These are phyloP conservation scores for Didymella sp. DNA, from an alignment of 2,329 filamentous ascomycete genomes.

Conservation along the genomic window DNA sequence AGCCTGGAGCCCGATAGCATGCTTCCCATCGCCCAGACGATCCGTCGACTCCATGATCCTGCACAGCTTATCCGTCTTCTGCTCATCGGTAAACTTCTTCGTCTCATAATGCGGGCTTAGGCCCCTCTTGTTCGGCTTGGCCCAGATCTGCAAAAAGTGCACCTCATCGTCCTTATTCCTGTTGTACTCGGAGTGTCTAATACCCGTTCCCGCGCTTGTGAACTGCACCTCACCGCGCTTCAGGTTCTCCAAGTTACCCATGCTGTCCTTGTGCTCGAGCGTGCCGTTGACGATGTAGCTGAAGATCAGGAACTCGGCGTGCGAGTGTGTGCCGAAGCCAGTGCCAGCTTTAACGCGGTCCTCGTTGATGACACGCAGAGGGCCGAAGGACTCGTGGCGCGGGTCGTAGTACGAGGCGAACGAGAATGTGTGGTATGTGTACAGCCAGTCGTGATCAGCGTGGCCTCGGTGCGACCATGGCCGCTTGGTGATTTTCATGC, in stretches of 20 bases:
- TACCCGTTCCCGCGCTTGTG: constrained; percentile 81
- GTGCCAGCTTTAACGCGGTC: constrained; percentile 76
- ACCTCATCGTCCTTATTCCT: constrained; percentile 73
- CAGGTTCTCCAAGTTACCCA: constrained; percentile 75
- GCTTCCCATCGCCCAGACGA: constrained; percentile 68
- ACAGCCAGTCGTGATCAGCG: constrained; percentile 84
- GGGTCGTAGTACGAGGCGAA: constrained; percentile 78
- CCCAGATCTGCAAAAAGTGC: constrained; percentile 92
- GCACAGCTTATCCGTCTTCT: constrained; percentile 74
- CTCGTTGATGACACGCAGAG: constrained; percentile 85
- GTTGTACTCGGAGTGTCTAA: constrained; percentile 84
- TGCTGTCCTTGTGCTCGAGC: constrained; percentile 85
- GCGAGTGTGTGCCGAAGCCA: constrained; percentile 85
- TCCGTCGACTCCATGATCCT: constrained; percentile 78
- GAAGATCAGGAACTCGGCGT: constrained; percentile 90
- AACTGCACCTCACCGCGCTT: constrained; percentile 86
- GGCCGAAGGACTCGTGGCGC: constrained; percentile 71
- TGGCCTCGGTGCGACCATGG: constrained; percentile 76
- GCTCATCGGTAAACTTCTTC: constrained; percentile 72
- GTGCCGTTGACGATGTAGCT: constrained; percentile 85
- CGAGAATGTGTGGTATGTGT: constrained; percentile 85
- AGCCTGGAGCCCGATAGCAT: constrained; percentile 79
- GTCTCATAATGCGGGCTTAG: constrained; percentile 80
- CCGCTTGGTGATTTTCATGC: constrained; percentile 74
- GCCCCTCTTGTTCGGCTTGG: constrained; percentile 75